These are phyloP conservation scores for Penicillium tannophilum DNA, from an alignment of 495 filamentous ascomycete species.

Conservation along the genomic window DNA sequence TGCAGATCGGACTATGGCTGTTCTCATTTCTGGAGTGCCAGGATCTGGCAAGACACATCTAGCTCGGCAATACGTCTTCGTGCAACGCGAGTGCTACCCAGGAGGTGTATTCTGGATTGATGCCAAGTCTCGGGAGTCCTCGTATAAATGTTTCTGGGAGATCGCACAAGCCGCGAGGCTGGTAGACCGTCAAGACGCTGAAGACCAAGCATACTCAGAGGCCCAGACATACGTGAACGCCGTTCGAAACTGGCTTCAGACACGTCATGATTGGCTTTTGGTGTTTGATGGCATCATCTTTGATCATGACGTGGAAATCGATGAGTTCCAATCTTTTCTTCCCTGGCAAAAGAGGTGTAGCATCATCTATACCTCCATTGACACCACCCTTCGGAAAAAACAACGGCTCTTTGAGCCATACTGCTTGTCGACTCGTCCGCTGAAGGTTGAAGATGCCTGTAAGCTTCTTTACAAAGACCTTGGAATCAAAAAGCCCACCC, in stretches of 20 bases:
- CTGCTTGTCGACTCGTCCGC: conserved; percentile 61
- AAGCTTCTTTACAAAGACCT: conserved; percentile 59
- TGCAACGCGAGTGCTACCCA: conserved; percentile 63
- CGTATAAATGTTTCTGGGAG: conserved; percentile 71
- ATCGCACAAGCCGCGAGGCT: conserved; percentile 69
- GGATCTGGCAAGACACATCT: conserved; percentile 81
- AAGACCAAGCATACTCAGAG: conserved; percentile 42
- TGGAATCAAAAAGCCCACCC: conserved; percentile 51
- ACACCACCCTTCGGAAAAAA: conserved; percentile 65
- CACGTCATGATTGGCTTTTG: conserved; percentile 71
- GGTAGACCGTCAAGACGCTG: conserved; percentile 41
- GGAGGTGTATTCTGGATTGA: conserved; percentile 83
- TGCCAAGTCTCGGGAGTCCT: conserved; percentile 63
- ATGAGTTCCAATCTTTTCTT: conserved; percentile 64
- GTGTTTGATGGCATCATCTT: conserved; percentile 76
- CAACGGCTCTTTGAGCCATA: conserved; percentile 74
- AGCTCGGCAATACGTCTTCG: conserved; percentile 78
- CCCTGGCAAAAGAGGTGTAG: conserved; percentile 68
- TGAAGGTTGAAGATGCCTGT: conserved; percentile 62
- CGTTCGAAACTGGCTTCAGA: conserved; percentile 71
- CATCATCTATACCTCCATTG: conserved; percentile 77
- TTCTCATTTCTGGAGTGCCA: conserved; percentile 72
- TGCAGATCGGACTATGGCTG: conserved; percentile 63
- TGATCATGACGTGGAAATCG: conserved; percentile 57
- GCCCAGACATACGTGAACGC: conserved; percentile 57